A percentile compares a stretch with the other conserved stretches of the same genome.
These are phyloP conservation scores for Aegilops speltoides DNA, from an alignment of 176 grass and related monocot species.

Conservation along the genomic window DNA sequence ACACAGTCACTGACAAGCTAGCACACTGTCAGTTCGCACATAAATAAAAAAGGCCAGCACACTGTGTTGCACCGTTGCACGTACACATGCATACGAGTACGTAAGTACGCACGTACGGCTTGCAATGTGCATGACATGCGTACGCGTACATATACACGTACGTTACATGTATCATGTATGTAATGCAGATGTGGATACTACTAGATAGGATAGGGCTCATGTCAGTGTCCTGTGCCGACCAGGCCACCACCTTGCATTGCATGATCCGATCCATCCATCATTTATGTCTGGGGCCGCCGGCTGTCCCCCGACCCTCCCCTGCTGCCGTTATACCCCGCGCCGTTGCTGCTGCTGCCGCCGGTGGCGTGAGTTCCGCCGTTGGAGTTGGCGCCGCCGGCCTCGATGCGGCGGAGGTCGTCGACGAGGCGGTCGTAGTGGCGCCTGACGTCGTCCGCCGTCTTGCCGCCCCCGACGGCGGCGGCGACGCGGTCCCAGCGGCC, in stretches of 20 bases:
- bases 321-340: not conserved
- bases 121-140: too few species aligned
- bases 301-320: not conserved
- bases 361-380: not conserved
- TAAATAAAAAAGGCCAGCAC: too few species aligned
- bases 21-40: too few species aligned
- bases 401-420: constrained; percentile 41
- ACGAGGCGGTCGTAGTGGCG: constrained; percentile 42
- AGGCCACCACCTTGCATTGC: not conserved
- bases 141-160: too few species aligned
- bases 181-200: not conserved
- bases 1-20: too few species aligned
- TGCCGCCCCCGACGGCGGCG: constrained; percentile 52
- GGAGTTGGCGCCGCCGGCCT: not conserved
- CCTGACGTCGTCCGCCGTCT: constrained; percentile 56
- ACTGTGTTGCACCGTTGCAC: too few species aligned
- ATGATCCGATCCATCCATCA: not conserved
- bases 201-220: not conserved
- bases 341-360: not conserved
- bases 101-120: too few species aligned
- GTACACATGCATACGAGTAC: too few species aligned
- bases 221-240: not conserved
- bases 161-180: too few species aligned
- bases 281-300: not conserved
- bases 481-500: constrained; percentile 55